Evolutionary conservation across 495 filamentous ascomycete species (phyloP).

Genomic region (Podospora tetraspora): DNA sequence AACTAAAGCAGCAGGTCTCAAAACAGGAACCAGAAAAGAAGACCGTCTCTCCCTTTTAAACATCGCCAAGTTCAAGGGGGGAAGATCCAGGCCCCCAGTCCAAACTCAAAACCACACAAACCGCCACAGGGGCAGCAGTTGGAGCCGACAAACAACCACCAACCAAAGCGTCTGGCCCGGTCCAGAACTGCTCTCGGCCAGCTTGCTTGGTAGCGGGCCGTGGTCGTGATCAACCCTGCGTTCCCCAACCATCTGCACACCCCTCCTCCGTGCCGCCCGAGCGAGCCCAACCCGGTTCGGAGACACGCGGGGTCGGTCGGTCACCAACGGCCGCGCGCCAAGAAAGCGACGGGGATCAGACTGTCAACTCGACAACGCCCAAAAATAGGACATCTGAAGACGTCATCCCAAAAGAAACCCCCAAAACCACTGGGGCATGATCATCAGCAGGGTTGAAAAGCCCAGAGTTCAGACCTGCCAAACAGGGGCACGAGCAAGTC

Average conservation of each 20-base stretch:
- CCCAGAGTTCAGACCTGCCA: not conserved
- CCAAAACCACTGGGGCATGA: not conserved
- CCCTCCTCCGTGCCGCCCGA: not conserved
- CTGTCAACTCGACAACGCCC: not conserved
- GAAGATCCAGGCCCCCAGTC: not conserved
- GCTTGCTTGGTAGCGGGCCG: not conserved
- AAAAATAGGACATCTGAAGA: not conserved
- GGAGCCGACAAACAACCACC: not conserved
- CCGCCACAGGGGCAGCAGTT: not conserved
- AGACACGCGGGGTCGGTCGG: not conserved
- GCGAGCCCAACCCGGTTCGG: not conserved
- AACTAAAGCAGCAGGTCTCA: not conserved
- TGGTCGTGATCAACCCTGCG: not conserved
- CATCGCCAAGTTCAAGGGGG: not conserved
- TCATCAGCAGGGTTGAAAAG: not conserved
- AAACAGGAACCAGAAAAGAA: not conserved
- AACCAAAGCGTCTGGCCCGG: not conserved
- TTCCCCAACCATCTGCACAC: not conserved
- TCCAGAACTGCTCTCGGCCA: not conserved
- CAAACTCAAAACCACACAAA: not conserved
- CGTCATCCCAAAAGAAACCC: not conserved
- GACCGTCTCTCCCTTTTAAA: not conserved
- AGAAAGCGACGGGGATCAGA: not conserved
- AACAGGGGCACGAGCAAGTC: too few relatives aligned
- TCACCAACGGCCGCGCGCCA: not conserved